phyloP scores from a whole-genome alignment of 192 early-diverging fungal genomes.

The Backusella liffmaniae region DNA sequence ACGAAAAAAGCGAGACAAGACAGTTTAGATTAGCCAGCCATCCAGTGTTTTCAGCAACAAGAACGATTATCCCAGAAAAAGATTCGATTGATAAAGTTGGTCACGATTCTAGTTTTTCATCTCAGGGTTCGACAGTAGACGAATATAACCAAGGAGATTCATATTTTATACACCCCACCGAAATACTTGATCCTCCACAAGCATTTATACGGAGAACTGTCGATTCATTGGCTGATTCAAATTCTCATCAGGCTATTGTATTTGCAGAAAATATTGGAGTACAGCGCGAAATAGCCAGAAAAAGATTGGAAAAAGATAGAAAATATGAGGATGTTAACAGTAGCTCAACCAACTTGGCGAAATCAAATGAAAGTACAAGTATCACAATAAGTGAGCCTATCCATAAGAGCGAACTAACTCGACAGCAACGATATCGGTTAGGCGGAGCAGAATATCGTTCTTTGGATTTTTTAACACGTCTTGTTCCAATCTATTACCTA shows the following conservation, averaged over 20 bases:
- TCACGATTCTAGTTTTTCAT: not conserved
- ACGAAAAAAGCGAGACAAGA: not conserved
- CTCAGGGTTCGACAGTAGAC: not conserved
- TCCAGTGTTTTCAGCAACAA: not conserved
- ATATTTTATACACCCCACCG: not conserved
- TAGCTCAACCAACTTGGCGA: not conserved
- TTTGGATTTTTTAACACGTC: conserved; percentile 19
- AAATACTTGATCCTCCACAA: not conserved
- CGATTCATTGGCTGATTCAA: not conserved
- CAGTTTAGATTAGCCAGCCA: conserved; percentile 2
- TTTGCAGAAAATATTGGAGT: conserved; percentile 34
- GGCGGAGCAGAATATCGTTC: conserved; percentile 38
- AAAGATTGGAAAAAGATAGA: conserved; percentile 25
- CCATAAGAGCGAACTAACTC: conserved; percentile 32
- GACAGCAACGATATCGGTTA: conserved; percentile 27
- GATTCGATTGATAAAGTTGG: not conserved
- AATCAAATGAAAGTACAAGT: not conserved
- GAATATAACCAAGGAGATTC: not conserved
- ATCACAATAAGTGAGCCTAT: conserved; percentile 22
- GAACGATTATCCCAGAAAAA: not conserved
- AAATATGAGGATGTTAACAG: conserved; percentile 11
- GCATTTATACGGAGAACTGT: not conserved
- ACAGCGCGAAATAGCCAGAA: conserved; percentile 26
- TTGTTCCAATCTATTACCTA: conserved; percentile 33
- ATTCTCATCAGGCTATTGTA: conserved; percentile 20